Percentiles rank a stretch among this genome's conserved stretches.
Evolutionary conservation across 768 basidiomycete species (phyloP).

Genomic region (Agaricus subrufescens): DNA sequence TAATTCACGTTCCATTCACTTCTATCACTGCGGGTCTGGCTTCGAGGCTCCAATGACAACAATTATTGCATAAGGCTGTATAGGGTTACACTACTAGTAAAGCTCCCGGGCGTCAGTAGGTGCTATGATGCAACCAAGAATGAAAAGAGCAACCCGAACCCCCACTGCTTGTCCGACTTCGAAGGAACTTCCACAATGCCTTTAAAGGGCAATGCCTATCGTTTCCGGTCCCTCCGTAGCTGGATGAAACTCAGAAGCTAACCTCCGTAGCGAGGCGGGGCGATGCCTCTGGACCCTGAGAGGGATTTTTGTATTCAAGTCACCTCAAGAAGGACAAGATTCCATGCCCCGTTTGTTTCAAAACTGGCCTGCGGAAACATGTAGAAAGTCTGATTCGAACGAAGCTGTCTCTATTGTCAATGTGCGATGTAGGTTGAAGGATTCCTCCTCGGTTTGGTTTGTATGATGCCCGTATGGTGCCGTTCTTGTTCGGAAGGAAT

Average conservation of each 20-base stretch:
- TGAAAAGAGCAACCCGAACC: not conserved
- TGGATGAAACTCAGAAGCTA: not conserved
- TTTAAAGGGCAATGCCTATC: not conserved
- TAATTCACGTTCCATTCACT: not conserved
- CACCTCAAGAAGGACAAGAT: not conserved
- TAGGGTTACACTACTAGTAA: not conserved
- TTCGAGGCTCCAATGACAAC: not conserved
- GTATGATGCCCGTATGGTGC: not conserved
- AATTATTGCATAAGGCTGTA: slow-evolving; percentile 7
- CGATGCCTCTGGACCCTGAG: not conserved
- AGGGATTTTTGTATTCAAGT: not conserved
- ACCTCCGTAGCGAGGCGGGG: not conserved
- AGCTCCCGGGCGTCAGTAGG: not conserved
- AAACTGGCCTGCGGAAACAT: not conserved
- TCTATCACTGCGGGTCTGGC: slow-evolving; percentile 1
- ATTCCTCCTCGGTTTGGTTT: not conserved
- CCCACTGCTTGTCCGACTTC: not conserved
- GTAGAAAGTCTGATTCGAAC: not conserved
- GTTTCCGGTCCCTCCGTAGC: not conserved
- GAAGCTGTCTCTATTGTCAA: not conserved
- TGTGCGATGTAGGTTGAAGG: not conserved
- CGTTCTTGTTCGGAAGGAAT: not conserved
- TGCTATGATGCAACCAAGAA: slow-evolving; percentile 3
- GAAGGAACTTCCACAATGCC: not conserved
- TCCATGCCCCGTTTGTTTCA: not conserved